A percentile compares a stretch with the other conserved stretches of the same genome.
Conservation (phyloP, 139 green algal genomes). For the Closterium sp. region DNA sequence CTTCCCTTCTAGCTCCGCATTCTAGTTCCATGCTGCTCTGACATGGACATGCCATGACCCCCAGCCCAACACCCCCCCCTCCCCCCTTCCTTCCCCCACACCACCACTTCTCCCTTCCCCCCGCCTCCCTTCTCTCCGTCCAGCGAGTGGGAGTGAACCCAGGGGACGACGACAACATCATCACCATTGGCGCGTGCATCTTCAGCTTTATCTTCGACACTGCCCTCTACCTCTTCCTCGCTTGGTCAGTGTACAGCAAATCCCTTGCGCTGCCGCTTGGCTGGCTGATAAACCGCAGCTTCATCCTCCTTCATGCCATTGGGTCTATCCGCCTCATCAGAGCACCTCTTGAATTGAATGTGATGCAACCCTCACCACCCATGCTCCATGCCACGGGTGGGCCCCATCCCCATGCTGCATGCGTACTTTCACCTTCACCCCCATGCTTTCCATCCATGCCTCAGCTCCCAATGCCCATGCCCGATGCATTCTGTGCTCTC, state of each 20-base stretch:
- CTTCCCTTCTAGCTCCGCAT: background rate
- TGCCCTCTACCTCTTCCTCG: slow-evolving; percentile 38
- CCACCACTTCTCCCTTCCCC: background rate
- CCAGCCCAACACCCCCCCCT: background rate
- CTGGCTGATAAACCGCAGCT: no score
- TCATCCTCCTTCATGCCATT: no score
- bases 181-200: slow-evolving; percentile 39
- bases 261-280: no score
- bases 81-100: background rate
- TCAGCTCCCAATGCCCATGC: background rate
- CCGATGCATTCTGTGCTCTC: background rate
- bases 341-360: background rate
- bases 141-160: slow-evolving; percentile 24
- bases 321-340: no score
- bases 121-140: slow-evolving; percentile 8
- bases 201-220: slow-evolving; percentile 39
- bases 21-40: background rate
- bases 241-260: slow-evolving; percentile 39
- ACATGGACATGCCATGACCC: background rate
- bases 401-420: background rate
- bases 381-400: background rate
- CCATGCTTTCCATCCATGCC: background rate
- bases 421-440: background rate
- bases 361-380: background rate
- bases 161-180: background rate